These are phyloP conservation scores for Sphaerosporella brunnea DNA, from an alignment of 495 filamentous ascomycete genomes.

Conservation along the genomic window DNA sequence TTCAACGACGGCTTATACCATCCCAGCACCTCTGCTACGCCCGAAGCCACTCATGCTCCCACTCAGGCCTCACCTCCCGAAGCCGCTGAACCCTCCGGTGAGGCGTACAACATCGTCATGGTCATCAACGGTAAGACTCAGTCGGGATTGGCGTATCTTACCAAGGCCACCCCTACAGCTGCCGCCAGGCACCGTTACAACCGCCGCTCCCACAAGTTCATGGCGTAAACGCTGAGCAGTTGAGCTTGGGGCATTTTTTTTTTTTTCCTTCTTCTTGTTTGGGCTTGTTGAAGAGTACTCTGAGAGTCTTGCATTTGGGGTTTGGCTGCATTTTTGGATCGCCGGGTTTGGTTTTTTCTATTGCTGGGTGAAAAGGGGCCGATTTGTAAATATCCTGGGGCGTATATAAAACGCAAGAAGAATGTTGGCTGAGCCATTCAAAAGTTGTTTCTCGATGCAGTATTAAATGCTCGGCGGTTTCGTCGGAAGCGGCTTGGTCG, in stretches of 20 bases:
- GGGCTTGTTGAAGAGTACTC: no score
- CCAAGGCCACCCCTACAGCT: background rate
- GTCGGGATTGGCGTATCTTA: background rate
- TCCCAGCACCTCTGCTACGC: background rate
- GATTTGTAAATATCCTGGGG: no score
- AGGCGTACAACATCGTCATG: background rate
- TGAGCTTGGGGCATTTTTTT: no score
- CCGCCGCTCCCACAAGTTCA: background rate
- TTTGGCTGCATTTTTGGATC: background rate
- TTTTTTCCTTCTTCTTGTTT: no score
- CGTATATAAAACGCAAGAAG: no score
- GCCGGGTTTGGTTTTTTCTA: no score
- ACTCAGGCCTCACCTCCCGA: background rate
- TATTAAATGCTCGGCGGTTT: no score
- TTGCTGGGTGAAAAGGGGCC: no score
- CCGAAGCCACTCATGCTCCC: background rate
- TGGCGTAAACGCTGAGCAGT: background rate
- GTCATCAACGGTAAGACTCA: constrained; percentile 1
- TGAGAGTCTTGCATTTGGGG: background rate
- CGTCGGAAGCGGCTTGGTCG: no score
- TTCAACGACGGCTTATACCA: constrained; percentile 1
- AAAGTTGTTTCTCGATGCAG: no score
- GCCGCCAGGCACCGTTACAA: background rate
- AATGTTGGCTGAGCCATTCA: no score
- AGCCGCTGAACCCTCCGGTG: background rate